A percentile compares a stretch with the other conserved stretches of the same genome.
phyloP scores from a whole-genome alignment of 2,329 filamentous ascomycete genomes.

The Ascochyta koolunga region DNA sequence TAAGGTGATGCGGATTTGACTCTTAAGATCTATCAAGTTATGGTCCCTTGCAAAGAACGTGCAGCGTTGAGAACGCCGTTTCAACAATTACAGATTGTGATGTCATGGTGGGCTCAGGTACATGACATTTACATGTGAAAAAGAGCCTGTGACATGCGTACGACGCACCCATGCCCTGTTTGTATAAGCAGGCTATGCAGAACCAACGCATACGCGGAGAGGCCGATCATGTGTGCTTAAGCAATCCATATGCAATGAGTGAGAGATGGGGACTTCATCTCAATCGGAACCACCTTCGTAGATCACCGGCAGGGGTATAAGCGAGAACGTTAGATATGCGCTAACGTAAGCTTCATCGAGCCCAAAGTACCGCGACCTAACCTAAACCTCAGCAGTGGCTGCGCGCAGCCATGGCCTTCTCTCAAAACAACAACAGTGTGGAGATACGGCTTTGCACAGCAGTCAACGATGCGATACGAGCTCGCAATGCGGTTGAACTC shows the following conservation, averaged over 20 bases:
- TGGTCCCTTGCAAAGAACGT: slow-evolving; percentile 11
- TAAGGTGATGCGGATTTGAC: not conserved
- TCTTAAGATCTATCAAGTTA: not conserved
- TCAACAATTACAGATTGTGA: slow-evolving; percentile 24
- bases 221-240: too few relatives aligned
- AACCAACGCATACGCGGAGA: too few relatives aligned
- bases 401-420: slow-evolving; percentile 28
- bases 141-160: not conserved
- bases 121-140: slow-evolving; percentile 27
- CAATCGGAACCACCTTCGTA: too few relatives aligned
- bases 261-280: not conserved
- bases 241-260: too few relatives aligned
- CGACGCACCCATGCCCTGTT: too few relatives aligned
- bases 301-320: slow-evolving; percentile 13
- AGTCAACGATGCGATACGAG: slow-evolving; percentile 35
- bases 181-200: not conserved
- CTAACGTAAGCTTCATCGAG: not conserved
- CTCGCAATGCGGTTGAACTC: slow-evolving; percentile 29
- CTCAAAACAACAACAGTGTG: slow-evolving; percentile 29
- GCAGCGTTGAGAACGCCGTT: slow-evolving; percentile 17
- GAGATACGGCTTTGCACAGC: slow-evolving; percentile 36
- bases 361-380: slow-evolving; percentile 7
- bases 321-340: slow-evolving; percentile 11
- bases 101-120: slow-evolving; percentile 25
- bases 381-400: slow-evolving; percentile 14